phyloP scores from a whole-genome alignment of 1,139 yeast genomes.

The Candida sp. region DNA sequence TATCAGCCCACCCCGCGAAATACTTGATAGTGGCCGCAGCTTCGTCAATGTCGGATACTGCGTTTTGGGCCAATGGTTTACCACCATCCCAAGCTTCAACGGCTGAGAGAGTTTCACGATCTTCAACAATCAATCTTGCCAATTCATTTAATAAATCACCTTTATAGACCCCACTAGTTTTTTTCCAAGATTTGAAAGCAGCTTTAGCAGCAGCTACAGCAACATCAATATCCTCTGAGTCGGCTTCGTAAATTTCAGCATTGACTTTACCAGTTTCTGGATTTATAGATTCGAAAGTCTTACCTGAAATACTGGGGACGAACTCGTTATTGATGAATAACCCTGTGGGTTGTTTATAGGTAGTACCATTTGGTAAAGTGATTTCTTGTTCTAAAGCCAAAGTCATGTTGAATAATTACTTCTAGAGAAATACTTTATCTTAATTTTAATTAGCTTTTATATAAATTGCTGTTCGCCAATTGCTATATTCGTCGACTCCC shows the following conservation, averaged over 20 bases:
- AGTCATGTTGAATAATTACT: not conserved
- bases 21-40: constrained; percentile 58
- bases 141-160: constrained; percentile 53
- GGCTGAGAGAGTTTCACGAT: constrained; percentile 55
- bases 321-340: constrained; percentile 79
- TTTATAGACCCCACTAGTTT: constrained; percentile 47
- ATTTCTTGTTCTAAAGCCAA: constrained; percentile 38
- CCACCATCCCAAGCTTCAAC: constrained; percentile 85
- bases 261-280: constrained; percentile 71
- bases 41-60: constrained; percentile 56
- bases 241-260: constrained; percentile 65
- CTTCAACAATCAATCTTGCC: constrained; percentile 57
- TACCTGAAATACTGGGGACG: constrained; percentile 58
- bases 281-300: constrained; percentile 57
- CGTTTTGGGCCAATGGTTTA: constrained; percentile 55
- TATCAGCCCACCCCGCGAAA: constrained; percentile 86
- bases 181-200: constrained; percentile 60
- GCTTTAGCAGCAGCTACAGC: constrained; percentile 74
- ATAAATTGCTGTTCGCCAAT: too few relatives aligned
- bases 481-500: too few relatives aligned
- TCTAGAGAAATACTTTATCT: too few relatives aligned
- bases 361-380: constrained; percentile 53
- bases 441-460: too few relatives aligned
- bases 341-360: constrained; percentile 66
- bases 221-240: constrained; percentile 62